Base-by-base conservation (phyloP, 306 rosid species). In the Dryas alaskensis region DNA sequence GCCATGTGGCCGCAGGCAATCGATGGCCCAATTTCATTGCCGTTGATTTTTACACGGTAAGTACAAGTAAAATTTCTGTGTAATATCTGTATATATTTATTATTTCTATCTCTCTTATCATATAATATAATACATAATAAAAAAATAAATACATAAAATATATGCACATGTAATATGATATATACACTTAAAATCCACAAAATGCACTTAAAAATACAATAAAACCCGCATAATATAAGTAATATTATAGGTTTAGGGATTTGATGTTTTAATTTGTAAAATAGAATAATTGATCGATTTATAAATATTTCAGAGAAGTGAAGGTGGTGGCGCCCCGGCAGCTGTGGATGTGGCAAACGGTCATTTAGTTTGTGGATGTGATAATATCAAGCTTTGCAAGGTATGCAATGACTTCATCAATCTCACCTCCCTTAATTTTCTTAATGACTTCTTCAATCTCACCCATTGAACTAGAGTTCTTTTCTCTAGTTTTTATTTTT, bases 1-100 rank as follows among this genome's bases (percentile, higher is more conserved):
- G 95, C 78, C 76, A 73, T 63, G 68, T 55, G 67, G 95, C 90
- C n/a, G 80, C 90, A 1, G 89, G 87, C 4, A 75, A 89, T 67
- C 84, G 95, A 51, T 89, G 97, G 95, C 85, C 96, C 27, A 92
- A 92, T 82, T 92, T 92, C 84, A 87, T 92, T 68, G 84, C 95
- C 22, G 92, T 90, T 69, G 97, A 92, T 76, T 92, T 84, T 81
- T 87, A 89, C 87, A 84, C 86, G 97, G 98, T 92, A 37, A 3
- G 66, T 68, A 44, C 13, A 1, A 4, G 37, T 31, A 31, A 31
- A 31, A 31, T 31, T 31, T 31, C 2, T 31, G 0, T 31, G 37
- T 31, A 31, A 31, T 31, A 31, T 31, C 2, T 31, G 37, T 31
- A 31, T 31, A 31, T 31, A 31, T 31, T 31, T 2, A 31, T 31